These are phyloP conservation scores for Monosporascus cannonballus DNA, from an alignment of 2,329 filamentous ascomycete genomes.

Conservation along the genomic window DNA sequence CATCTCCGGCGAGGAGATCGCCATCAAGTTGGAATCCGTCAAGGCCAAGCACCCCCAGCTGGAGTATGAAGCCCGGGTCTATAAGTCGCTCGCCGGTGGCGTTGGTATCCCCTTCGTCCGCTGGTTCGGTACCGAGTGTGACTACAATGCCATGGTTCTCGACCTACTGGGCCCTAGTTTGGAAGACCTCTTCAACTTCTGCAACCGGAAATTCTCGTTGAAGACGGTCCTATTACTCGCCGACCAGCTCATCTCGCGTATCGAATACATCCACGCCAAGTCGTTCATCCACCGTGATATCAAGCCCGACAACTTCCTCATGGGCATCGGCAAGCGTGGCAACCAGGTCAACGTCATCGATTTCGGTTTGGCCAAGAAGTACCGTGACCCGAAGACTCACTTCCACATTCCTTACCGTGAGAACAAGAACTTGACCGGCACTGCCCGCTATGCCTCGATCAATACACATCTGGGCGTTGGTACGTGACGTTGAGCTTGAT, in stretches of 20 bases:
- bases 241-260: conserved; percentile 97
- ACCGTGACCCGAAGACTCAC: conserved; percentile 98
- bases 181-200: conserved; percentile 99
- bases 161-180: conserved; percentile 92
- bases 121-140: conserved; percentile 99
- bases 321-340: conserved; percentile 98
- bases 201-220: conserved; percentile 98
- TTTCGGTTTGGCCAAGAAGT: conserved; percentile 99
- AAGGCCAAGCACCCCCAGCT: conserved; percentile 99
- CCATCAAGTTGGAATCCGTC: conserved; percentile 98
- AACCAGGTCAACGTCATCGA: conserved; percentile 99
- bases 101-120: conserved; percentile 98
- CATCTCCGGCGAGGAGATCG: conserved; percentile 98
- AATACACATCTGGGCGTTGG: conserved; percentile 96
- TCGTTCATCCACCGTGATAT: conserved; percentile 99
- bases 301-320: conserved; percentile 99
- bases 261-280: conserved; percentile 99
- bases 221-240: conserved; percentile 96
- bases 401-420: conserved; percentile 99
- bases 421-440: conserved; percentile 99
- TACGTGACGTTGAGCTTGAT: conserved; percentile 35
- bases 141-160: conserved; percentile 99
- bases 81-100: conserved; percentile 83
- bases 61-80: conserved; percentile 96
- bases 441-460: conserved; percentile 96